Conservation (phyloP, 306 rosid genomes). For the Cucumis hystrix region DNA sequence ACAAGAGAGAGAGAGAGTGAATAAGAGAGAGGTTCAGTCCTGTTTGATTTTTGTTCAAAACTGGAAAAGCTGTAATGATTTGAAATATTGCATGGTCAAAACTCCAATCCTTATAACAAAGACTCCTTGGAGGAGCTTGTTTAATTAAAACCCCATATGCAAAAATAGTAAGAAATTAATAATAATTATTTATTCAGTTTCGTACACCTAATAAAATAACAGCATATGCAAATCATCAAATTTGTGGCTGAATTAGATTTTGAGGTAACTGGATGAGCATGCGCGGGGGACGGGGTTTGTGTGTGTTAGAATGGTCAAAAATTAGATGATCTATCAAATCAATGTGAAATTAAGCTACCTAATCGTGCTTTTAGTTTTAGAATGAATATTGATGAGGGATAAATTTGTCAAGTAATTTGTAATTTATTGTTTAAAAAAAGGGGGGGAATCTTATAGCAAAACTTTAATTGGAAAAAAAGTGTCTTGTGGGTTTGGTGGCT, state of each 20-base stretch:
- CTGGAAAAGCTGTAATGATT: neutral
- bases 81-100: conserved; percentile 6
- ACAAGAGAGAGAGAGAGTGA: no score
- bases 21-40: neutral
- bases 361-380: neutral
- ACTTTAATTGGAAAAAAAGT: neutral
- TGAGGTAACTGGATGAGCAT: neutral
- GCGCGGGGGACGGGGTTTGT: neutral
- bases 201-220: neutral
- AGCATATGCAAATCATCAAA: neutral
- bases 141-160: neutral
- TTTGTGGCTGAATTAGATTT: neutral
- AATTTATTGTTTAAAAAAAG: neutral
- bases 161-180: neutral
- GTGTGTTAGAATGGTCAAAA: no score
- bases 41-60: neutral
- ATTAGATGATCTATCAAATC: neutral
- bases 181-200: neutral
- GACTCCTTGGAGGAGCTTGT: neutral
- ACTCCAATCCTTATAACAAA: neutral
- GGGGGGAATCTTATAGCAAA: neutral
- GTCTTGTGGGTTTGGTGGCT: conserved; percentile 3
- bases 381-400: neutral
- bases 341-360: neutral
- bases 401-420: neutral